Base-by-base conservation (phyloP, 2,329 filamentous ascomycete species). In the Cephalotrichum gorgonifer region DNA sequence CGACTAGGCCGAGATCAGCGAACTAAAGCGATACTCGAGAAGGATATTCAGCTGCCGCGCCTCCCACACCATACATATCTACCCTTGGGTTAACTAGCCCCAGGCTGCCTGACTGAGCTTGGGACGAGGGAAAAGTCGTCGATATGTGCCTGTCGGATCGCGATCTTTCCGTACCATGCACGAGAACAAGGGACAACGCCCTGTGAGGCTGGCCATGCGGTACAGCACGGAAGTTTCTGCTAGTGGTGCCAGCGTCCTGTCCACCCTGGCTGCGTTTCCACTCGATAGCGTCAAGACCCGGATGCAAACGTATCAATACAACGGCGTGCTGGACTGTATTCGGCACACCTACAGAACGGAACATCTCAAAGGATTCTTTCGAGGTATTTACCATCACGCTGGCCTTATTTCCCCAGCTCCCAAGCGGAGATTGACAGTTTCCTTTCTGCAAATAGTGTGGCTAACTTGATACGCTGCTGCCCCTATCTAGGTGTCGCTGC, bases 261-360 rank as follows among this genome's bases (percentile, higher is more conserved):
- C 85, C 33, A 93, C 87, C 39, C 76, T 88, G 60, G 74, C 78
- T 55, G 85, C 87, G n/a, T 94, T 91, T 62, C 88, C 88, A 22
- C 78, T 94, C 56, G 88, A 94, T 64, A 91, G 88, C 58, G 84
- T 91, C 63, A 94, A 94, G 73, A 90, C 86, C 50, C 85, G 88
- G 60, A 88, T 93, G 81, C 88, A 94, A 71, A 86, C 85, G 55
- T 91, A 93, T 67, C 81, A 85, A 54, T 90, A 86, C 67, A 74
- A 77, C 55, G 86, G 78, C 56, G 88, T 86, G 64, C 66, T 77
- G 60, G 83, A 88, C 64, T 90, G 86, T 62, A 79, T 89, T 47
- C 75, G 74, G 53, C 77, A 86, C 56, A 91, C 87, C 9, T 93
- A 93, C 66, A 75, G 73, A 52, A 81, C 74, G 6, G 88, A 93